Evolutionary conservation across 371 early-diverging fungal genomes (phyloP), one percentile per base, ranked within the genome.

Genomic region (Parasitella parasitica): DNA sequence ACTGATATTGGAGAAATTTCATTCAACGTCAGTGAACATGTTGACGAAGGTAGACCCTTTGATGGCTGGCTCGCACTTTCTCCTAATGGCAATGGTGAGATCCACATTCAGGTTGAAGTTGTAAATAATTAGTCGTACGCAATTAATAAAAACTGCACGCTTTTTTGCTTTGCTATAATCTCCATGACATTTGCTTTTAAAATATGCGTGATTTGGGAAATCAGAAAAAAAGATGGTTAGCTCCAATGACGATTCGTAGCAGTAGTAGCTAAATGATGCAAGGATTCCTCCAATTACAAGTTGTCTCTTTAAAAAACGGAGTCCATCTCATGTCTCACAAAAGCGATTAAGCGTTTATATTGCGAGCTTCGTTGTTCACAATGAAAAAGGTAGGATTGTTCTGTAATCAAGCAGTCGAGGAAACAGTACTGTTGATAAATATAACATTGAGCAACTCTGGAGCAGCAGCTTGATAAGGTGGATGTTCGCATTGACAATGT

Each of bases 1-100:
- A 80, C 72, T 57, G 81, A 76, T 43, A 49, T 89, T 49, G 86
- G 83, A 18, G 81, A 77, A 34, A 75, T 76, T 57, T 63, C 66
- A 3, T 54, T 86, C 43, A 76, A 70, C 18, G 57, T 82, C 26
- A 73, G 67, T 66, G 80, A 78, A 20, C 57, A 76, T 59, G 66
- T 84, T 7, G 54, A 57, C 13, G 58, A 57, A 28, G 57, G 54
- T 26, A 51, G 34, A 54, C 28, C 66, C 4, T 66, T 61, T 53
- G 61, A 69, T 48, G 58, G 66, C 13, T 61, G 62, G 61, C 26
- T 69, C 16, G 54, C 66, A n/a, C 55, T 69, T 20, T 24, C 35
- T 11, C 69, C 69, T 22, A 18, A 28, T 28, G 70, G 66, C 9
- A 48, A 6, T 8, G 70, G 66, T 34, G 58, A 64, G 39, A 36